Conservation (phyloP, 805 yeast species). For the Scheffersomyces amazonensis region DNA sequence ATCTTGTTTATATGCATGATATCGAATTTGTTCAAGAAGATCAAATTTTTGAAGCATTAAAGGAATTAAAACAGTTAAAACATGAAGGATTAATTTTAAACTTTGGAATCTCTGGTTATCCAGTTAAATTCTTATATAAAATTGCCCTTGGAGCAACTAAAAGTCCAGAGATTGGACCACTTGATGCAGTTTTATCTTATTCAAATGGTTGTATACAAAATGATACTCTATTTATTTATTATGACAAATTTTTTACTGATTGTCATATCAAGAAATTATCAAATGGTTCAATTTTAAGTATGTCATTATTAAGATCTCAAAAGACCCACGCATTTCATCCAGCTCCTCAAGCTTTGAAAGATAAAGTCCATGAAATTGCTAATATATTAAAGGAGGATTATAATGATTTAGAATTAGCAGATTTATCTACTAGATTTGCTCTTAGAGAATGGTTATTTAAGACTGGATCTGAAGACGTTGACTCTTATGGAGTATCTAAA, state of each 20-base stretch:
- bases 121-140: conserved; percentile 62
- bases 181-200: conserved; percentile 78
- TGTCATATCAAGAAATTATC: conserved; percentile 58
- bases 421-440: conserved; percentile 76
- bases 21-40: conserved; percentile 69
- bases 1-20: conserved; percentile 84
- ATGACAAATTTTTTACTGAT: conserved; percentile 46
- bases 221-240: conserved; percentile 44
- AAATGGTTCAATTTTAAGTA: conserved; percentile 83
- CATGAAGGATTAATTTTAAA: conserved; percentile 57
- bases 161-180: conserved; percentile 48
- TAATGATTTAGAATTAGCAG: conserved; percentile 65
- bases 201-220: conserved; percentile 84
- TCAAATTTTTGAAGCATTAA: conserved; percentile 60
- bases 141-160: conserved; percentile 42
- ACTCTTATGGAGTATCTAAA: conserved; percentile 5
- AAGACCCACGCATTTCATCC: conserved; percentile 80
- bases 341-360: conserved; percentile 56
- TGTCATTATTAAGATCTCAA: conserved; percentile 76
- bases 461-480: conserved; percentile 9
- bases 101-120: conserved; percentile 86
- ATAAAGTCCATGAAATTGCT: conserved; percentile 48
- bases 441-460: conserved; percentile 53
- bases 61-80: conserved; percentile 57
- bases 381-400: conserved; percentile 29